These are phyloP conservation scores for Prinsepia uniflora DNA, from an alignment of 306 rosid species.

Conservation along the genomic window DNA sequence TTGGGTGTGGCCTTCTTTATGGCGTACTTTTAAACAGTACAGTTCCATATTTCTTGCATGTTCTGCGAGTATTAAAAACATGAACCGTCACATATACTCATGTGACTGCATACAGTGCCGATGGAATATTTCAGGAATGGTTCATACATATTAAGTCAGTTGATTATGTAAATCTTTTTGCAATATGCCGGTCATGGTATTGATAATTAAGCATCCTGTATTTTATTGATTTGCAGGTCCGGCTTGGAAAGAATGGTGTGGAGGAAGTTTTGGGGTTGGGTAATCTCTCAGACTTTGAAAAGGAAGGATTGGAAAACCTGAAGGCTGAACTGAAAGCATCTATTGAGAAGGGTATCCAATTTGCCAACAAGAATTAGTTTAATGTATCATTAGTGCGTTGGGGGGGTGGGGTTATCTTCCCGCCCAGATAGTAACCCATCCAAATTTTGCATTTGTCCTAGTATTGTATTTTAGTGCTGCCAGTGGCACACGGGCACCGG, in stretches of 20 bases:
- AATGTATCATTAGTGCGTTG: constrained; percentile 11
- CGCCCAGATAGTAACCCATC: constrained; percentile 21
- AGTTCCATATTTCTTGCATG: not conserved
- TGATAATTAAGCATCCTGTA: not conserved
- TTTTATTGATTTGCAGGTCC: constrained; percentile 49
- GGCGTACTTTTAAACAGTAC: not conserved
- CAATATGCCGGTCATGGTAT: not conserved
- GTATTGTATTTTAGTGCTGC: constrained; percentile 36
- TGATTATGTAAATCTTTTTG: not conserved
- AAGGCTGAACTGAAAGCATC: constrained; percentile 73
- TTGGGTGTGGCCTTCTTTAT: not conserved
- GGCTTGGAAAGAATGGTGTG: constrained; percentile 87
- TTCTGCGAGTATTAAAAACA: not conserved
- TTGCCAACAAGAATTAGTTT: constrained; percentile 55
- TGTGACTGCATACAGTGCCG: not conserved
- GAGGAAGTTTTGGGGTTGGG: constrained; percentile 79
- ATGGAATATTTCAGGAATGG: not conserved
- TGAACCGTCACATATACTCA: not conserved
- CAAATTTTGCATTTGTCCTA: constrained; percentile 46
- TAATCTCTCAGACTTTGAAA: constrained; percentile 70
- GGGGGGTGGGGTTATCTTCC: constrained; percentile 22
- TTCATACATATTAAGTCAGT: not conserved
- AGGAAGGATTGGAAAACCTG: constrained; percentile 68
- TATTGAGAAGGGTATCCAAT: constrained; percentile 89
- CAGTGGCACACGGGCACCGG: constrained; percentile 29